Evolutionary conservation across 441 rosid genomes (phyloP), one percentile per base, ranked within the genome.

Genomic region (Jatropha podagrica): DNA sequence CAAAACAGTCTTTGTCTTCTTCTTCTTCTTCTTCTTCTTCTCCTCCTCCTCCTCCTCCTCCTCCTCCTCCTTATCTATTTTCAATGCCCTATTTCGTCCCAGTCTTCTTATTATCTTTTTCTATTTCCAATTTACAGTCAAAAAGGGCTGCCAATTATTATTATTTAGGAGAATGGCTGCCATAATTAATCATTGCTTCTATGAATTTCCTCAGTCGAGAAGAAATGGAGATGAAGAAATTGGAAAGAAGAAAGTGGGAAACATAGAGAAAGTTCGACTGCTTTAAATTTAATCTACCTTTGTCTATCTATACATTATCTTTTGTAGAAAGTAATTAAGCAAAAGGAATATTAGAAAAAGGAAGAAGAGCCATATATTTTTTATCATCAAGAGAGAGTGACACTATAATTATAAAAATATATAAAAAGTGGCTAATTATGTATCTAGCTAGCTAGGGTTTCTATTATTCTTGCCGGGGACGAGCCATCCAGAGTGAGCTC

Each of bases 401-500:
- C 7, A 61, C 20, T 38, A 41, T 54, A 4, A 54, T 15, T 38
- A 6, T 51, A 56, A 64, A 12, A 72, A 78, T 78, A 38, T 71
- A 32, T 32, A 32, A 38, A 76, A 73, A 71, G 69, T 8, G 64
- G 64, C 61, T 68, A 71, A 56, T 65, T 74, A 18, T 54, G n/a
- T 15, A 62, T 44, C 7, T 44, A 44, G 48, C 68, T 77, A 63
- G 20, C 78, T 83, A 79, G 74, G 80, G 81, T 82, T 74, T 71
- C 59, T 71, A 79, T 85, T 52, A 87, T 40, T 92, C 97, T 73
- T 90, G 97, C 6, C 96, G 88, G 11, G 97, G 96, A 74, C 98
- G 97, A 58, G 93, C 88, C 83, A 86, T 12, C 99, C 99, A 96
- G 40, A 96, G 95, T 11, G 99, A 91, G 77, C 98, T 96, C 20